Evolutionary conservation across 805 yeast genomes (phyloP).

Genomic region (Candida boleticola): DNA sequence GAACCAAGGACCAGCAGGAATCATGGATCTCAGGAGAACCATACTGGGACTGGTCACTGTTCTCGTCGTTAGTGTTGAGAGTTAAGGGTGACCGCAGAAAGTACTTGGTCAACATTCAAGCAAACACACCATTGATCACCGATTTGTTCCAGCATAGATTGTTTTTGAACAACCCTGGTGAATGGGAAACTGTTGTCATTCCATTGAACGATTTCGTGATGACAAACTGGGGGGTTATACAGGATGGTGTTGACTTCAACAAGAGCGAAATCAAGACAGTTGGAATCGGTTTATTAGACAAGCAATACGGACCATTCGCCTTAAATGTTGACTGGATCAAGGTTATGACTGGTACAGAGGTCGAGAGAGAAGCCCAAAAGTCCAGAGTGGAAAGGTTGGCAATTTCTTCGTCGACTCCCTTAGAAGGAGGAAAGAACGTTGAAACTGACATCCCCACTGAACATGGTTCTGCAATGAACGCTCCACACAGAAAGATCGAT

Average conservation of each 20-base stretch:
- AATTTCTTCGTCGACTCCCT: conserved; percentile 8
- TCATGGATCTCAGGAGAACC: conserved; percentile 47
- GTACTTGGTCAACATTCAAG: conserved; percentile 77
- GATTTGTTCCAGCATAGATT: conserved; percentile 82
- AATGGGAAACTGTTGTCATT: conserved; percentile 81
- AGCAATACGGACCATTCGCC: conserved; percentile 72
- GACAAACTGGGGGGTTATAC: conserved; percentile 74
- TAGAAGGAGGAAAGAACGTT: conserved; percentile 9
- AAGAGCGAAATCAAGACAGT: conserved; percentile 64
- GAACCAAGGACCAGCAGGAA: conserved; percentile 64
- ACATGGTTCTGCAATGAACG: conserved; percentile 26
- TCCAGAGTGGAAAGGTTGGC: conserved; percentile 28
- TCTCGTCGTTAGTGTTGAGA: conserved; percentile 59
- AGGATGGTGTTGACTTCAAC: conserved; percentile 54
- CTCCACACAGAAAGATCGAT: conserved; percentile 4
- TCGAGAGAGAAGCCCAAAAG: conserved; percentile 37
- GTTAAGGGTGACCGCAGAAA: conserved; percentile 74
- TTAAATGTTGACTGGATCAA: conserved; percentile 72
- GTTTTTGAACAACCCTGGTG: conserved; percentile 66
- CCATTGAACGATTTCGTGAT: conserved; percentile 77
- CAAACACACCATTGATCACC: conserved; percentile 72
- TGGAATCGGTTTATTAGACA: conserved; percentile 77
- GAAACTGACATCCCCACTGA: conserved; percentile 10
- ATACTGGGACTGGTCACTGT: conserved; percentile 70
- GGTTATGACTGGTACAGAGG: conserved; percentile 58